Conservation (phyloP, 306 rosid genomes). For the Hippophae rhamnoides region DNA sequence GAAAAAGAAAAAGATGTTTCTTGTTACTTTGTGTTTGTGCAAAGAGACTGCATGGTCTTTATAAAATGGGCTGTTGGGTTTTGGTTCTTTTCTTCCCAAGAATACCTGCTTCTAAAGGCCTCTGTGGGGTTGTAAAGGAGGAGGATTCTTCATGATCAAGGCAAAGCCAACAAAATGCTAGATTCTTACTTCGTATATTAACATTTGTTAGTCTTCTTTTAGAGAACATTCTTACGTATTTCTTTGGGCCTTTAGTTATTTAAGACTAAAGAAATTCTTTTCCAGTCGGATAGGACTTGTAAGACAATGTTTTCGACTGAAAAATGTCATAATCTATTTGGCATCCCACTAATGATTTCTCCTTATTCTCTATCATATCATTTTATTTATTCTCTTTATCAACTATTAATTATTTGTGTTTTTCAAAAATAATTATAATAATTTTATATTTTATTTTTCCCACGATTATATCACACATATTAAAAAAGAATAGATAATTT, state of each 20-base stretch:
- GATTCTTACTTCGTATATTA: conserved; percentile 41
- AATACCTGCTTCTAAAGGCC: conserved; percentile 27
- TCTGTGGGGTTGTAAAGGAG: conserved; percentile 49
- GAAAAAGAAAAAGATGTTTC: conserved; percentile 6
- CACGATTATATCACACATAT: no score
- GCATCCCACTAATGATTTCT: no score
- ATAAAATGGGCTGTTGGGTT: conserved; percentile 12
- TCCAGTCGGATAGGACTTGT: conserved; percentile 5
- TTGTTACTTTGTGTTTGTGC: conserved; percentile 11
- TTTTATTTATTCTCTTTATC: no score
- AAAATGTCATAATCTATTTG: no score
- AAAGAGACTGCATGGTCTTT: conserved; percentile 11
- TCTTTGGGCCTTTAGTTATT: neutral
- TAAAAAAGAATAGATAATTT: no score
- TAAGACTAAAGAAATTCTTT: conserved; percentile 41
- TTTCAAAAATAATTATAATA: no score
- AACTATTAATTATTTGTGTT: no score
- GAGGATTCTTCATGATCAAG: conserved; percentile 52
- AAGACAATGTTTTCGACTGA: no score
- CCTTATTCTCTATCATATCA: no score
- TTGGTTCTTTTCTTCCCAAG: conserved; percentile 84
- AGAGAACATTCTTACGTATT: conserved; percentile 18
- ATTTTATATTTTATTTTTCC: no score
- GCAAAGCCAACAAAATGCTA: conserved; percentile 33
- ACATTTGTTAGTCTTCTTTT: conserved; percentile 27